phyloP scores from a whole-genome alignment of 176 grass and related monocot species.

The Ensete glaucum region DNA sequence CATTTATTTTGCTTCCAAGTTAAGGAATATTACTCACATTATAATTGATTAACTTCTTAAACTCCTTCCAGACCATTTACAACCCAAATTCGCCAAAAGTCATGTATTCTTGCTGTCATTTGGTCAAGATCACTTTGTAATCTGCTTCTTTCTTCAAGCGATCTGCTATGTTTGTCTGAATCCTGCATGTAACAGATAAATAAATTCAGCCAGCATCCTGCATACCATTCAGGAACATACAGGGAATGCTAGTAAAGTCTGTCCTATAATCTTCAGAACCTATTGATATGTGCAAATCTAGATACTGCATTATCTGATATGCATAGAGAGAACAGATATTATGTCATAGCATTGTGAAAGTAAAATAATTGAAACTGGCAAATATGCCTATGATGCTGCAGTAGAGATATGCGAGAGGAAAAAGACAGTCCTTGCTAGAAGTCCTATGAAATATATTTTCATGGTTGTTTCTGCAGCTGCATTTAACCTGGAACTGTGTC shows the following conservation, averaged over 20 bases:
- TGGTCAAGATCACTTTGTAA: not conserved
- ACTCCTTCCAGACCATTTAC: not conserved
- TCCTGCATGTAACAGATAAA: not conserved
- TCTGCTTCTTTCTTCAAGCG: not conserved
- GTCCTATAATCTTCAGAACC: not conserved
- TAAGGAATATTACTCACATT: not conserved
- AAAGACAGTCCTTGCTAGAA: too few species aligned
- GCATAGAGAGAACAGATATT: not conserved
- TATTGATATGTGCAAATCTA: not conserved
- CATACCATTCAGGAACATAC: not conserved
- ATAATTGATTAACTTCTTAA: not conserved
- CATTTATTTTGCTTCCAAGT: too few species aligned
- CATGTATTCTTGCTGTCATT: not conserved
- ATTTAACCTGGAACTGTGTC: not conserved
- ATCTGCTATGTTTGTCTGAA: conserved; percentile 3
- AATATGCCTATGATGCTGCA: not conserved
- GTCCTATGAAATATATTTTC: not conserved
- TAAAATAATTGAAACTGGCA: not conserved
- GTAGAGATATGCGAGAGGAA: too few species aligned
- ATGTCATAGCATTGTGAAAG: not conserved
- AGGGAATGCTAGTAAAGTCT: not conserved
- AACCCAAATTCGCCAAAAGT: not conserved
- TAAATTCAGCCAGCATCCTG: not conserved
- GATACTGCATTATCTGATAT: not conserved
- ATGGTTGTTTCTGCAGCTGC: not conserved